Evolutionary conservation across 768 basidiomycete species (phyloP).

Genomic region (Rhodotorula paludigena): DNA sequence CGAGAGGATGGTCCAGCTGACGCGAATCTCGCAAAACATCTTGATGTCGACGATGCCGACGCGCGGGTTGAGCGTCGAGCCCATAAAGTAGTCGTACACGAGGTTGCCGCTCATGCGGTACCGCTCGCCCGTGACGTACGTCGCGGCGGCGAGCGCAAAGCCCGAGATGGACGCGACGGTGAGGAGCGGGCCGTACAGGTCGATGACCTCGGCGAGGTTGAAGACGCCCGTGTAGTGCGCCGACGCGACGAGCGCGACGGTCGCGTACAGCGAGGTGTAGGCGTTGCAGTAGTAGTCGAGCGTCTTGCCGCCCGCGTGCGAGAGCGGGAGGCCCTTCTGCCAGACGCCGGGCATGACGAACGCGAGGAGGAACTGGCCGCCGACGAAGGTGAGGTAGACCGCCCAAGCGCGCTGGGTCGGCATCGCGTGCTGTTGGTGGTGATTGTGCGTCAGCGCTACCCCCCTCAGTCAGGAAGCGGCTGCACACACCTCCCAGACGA

Average conservation of each 20-base stretch:
- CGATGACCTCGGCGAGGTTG: constrained; percentile 88
- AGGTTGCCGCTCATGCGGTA: constrained; percentile 93
- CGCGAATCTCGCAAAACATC: constrained; percentile 71
- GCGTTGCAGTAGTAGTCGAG: constrained; percentile 98
- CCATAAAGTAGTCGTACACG: constrained; percentile 83
- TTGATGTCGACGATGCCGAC: constrained; percentile 88
- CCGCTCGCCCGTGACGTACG: constrained; percentile 76
- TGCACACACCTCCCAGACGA: constrained; percentile 24
- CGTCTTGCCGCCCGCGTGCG: constrained; percentile 86
- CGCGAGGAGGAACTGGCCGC: constrained; percentile 84
- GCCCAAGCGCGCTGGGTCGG: constrained; percentile 84
- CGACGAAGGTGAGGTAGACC: constrained; percentile 80
- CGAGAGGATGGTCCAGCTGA: constrained; percentile 95
- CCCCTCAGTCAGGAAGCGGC: neutral
- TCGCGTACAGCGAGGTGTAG: constrained; percentile 73
- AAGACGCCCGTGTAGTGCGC: constrained; percentile 69
- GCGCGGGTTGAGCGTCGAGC: constrained; percentile 86
- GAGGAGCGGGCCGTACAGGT: constrained; percentile 94
- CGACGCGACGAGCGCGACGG: constrained; percentile 61
- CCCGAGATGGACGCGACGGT: constrained; percentile 89
- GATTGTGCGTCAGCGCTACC: neutral
- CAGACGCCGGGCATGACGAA: constrained; percentile 83
- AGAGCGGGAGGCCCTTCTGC: constrained; percentile 94
- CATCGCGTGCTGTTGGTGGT: constrained; percentile 66
- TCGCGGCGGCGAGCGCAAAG: constrained; percentile 66